Evolutionary conservation across 2,329 filamentous ascomycete genomes (phyloP).

Genomic region (Epichloe typhina): DNA sequence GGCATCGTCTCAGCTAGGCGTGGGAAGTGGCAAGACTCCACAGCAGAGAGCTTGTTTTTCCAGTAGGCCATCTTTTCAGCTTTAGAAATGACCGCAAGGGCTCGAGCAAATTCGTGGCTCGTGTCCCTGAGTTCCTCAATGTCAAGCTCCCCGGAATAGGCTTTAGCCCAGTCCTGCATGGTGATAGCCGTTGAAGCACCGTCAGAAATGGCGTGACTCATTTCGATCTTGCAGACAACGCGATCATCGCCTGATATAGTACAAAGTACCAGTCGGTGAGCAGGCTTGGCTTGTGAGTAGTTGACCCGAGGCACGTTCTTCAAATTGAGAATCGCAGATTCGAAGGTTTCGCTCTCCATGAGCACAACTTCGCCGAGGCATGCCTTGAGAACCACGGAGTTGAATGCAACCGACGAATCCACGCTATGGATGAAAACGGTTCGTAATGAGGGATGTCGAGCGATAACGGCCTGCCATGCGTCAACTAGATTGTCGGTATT

Average conservation of each 20-base stretch:
- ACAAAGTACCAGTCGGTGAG: conserved; percentile 1
- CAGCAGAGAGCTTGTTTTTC: conserved; percentile 3
- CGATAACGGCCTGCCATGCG: conserved; percentile 7
- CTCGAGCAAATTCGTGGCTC: background rate
- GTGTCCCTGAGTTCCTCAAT: background rate
- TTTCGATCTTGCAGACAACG: conserved; percentile 6
- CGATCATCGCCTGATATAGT: background rate
- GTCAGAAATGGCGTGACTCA: conserved; percentile 7
- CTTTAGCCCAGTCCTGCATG: conserved; percentile 2
- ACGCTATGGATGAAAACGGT: conserved; percentile 6
- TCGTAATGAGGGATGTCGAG: conserved; percentile 6
- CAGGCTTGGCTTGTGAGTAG: background rate
- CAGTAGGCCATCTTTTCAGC: conserved; percentile 5
- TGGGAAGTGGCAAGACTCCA: conserved; percentile 6
- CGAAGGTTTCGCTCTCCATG: background rate
- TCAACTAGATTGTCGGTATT: conserved; percentile 3
- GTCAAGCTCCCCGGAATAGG: conserved; percentile 2
- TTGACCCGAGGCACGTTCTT: background rate
- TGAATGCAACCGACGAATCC: conserved; percentile 4
- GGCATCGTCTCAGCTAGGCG: background rate
- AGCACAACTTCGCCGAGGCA: background rate
- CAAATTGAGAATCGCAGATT: background rate
- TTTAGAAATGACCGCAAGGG: conserved; percentile 1
- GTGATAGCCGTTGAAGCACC: conserved; percentile 5
- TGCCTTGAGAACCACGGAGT: conserved; percentile 1